phyloP scores from a whole-genome alignment of 768 basidiomycete genomes.

The Gloeopeniophorella convolvens region DNA sequence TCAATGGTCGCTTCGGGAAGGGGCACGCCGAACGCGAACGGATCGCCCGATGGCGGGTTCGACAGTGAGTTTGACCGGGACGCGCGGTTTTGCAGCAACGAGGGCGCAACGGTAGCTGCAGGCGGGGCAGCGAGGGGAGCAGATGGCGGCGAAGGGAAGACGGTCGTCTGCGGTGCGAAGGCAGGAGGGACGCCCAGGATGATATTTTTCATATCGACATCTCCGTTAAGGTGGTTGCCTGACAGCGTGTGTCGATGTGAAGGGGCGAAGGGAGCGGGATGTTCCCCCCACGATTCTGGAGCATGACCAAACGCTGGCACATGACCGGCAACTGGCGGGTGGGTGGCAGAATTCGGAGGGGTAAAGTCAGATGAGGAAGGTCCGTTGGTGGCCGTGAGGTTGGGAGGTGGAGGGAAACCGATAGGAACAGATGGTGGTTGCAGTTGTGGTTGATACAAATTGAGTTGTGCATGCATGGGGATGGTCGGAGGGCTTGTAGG shows the following conservation, averaged over 20 bases:
- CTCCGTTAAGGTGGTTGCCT: slow-evolving; percentile 20
- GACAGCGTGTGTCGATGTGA: slow-evolving; percentile 30
- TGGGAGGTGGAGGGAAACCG: slow-evolving; percentile 22
- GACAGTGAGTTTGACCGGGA: slow-evolving; percentile 31
- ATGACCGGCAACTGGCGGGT: slow-evolving; percentile 23
- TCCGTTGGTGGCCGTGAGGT: slow-evolving; percentile 18
- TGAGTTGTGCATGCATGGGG: slow-evolving; percentile 23
- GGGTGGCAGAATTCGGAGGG: slow-evolving; percentile 21
- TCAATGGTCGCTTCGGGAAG: slow-evolving; percentile 22
- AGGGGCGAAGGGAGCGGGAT: slow-evolving; percentile 9
- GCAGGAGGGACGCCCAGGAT: slow-evolving; percentile 10
- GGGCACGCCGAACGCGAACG: slow-evolving; percentile 28
- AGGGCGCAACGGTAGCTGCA: slow-evolving; percentile 18
- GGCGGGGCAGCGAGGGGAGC: slow-evolving; percentile 15
- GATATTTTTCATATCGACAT: slow-evolving; percentile 19
- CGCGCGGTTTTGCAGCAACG: slow-evolving; percentile 20
- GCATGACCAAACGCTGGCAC: slow-evolving; percentile 29
- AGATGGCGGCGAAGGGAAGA: slow-evolving; percentile 26
- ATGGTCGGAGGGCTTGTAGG: slow-evolving; percentile 30
- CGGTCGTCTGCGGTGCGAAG: slow-evolving; percentile 27
- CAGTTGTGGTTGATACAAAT: slow-evolving; percentile 7
- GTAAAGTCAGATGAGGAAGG: slow-evolving; percentile 22
- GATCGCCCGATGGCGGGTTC: slow-evolving; percentile 21
- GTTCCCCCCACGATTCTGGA: slow-evolving; percentile 16
- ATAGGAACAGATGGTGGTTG: slow-evolving; percentile 15